Evolutionary conservation across 2,329 filamentous ascomycete genomes (phyloP).

Genomic region (Alternaria ventricosa): DNA sequence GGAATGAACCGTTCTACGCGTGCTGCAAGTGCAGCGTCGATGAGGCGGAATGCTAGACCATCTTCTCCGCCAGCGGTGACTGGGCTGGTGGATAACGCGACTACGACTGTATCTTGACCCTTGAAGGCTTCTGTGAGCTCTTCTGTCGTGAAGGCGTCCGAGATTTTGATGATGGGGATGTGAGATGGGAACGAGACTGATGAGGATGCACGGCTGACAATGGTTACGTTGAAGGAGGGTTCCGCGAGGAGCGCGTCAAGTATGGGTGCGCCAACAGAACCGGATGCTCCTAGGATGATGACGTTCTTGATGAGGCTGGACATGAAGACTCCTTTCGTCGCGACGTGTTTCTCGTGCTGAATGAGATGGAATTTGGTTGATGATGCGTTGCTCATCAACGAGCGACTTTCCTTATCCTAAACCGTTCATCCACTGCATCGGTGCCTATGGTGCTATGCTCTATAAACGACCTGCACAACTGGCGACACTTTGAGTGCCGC

Average conservation of each 20-base stretch:
- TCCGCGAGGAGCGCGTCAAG: conserved; percentile 42
- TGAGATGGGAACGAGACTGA: conserved; percentile 28
- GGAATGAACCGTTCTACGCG: conserved; percentile 52
- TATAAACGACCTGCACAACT: neutral
- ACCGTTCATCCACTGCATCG: neutral
- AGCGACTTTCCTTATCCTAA: neutral
- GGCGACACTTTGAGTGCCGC: neutral
- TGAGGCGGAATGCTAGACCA: conserved; percentile 35
- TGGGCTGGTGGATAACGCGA: conserved; percentile 33
- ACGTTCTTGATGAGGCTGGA: conserved; percentile 25
- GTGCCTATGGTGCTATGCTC: neutral
- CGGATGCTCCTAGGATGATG: conserved; percentile 37
- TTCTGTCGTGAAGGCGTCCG: conserved; percentile 27
- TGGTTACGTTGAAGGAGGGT: conserved; percentile 43
- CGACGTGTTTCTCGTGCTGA: neutral
- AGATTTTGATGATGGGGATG: conserved; percentile 36
- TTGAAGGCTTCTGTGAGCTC: conserved; percentile 43
- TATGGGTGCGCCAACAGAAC: conserved; percentile 33
- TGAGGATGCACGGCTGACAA: conserved; percentile 40
- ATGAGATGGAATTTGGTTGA: too few species aligned
- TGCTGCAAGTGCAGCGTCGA: conserved; percentile 50
- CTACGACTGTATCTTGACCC: conserved; percentile 49
- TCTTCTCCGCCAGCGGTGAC: conserved; percentile 27
- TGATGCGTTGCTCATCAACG: neutral
- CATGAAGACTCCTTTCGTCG: neutral